A percentile compares a stretch with the other conserved stretches of the same genome.
These are phyloP conservation scores for Colletotrichum eremochloae DNA, from an alignment of 2,329 filamentous ascomycete genomes.

Conservation along the genomic window DNA sequence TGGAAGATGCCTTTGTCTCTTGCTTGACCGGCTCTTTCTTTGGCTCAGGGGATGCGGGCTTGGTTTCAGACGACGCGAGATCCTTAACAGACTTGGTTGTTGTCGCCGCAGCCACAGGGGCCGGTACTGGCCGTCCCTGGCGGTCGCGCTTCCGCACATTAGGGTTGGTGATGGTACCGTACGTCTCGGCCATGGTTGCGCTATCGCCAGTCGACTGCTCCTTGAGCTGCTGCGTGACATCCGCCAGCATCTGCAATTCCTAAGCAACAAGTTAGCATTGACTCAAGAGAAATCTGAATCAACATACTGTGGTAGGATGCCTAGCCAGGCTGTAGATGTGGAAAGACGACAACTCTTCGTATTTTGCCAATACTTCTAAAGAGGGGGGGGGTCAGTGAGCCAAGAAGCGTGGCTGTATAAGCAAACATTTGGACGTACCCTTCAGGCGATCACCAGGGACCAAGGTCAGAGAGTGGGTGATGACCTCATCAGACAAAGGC, in stretches of 20 bases:
- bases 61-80: conserved; percentile 42
- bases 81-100: conserved; percentile 51
- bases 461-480: conserved; percentile 73
- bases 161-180: conserved; percentile 82
- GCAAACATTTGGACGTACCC: conserved; percentile 58
- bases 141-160: conserved; percentile 69
- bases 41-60: conserved; percentile 43
- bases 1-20: conserved; percentile 55
- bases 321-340: conserved; percentile 90
- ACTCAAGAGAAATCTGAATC: accelerated
- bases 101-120: conserved; percentile 45
- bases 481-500: conserved; percentile 62
- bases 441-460: conserved; percentile 80
- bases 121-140: conserved; percentile 49
- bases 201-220: conserved; percentile 71
- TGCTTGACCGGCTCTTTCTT: conserved; percentile 49
- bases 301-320: conserved; percentile 72
- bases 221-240: conserved; percentile 74
- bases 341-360: conserved; percentile 80
- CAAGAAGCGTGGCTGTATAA: neutral
- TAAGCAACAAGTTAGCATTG: conserved; percentile 38
- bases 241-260: conserved; percentile 78
- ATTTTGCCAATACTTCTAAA: conserved; percentile 75
- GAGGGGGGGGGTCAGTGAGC: conserved; percentile 32
- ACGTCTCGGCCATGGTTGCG: conserved; percentile 69